phyloP scores from a whole-genome alignment of 306 rosid genomes.

The Vigna nakashimae region DNA sequence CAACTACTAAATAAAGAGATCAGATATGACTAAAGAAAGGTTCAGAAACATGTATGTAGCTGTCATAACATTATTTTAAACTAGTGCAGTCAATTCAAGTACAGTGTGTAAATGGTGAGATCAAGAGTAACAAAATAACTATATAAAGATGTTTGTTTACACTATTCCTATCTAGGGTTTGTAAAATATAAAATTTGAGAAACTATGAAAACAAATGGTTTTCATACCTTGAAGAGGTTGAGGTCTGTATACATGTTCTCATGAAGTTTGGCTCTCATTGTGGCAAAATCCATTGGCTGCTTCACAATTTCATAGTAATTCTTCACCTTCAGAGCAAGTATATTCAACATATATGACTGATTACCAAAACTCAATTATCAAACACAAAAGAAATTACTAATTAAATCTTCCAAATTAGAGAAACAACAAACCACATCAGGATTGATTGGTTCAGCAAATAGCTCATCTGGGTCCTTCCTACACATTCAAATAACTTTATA shows the following conservation, averaged over 20 bases:
- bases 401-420: not conserved
- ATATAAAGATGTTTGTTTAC: not conserved
- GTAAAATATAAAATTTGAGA: no score
- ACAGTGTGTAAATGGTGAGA: not conserved
- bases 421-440: constrained; percentile 29
- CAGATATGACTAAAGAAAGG: not conserved
- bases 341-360: not conserved
- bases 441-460: constrained; percentile 21
- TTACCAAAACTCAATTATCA: not conserved
- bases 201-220: not conserved
- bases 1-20: not conserved
- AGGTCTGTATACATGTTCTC: constrained; percentile 17
- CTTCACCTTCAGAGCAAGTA: not conserved
- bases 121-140: not conserved
- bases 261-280: constrained; percentile 39
- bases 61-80: not conserved
- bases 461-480: constrained; percentile 6
- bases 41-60: not conserved
- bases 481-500: not conserved
- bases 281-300: constrained; percentile 39
- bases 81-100: not conserved
- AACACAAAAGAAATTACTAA: not conserved
- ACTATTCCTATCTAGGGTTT: no score
- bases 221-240: constrained; percentile 31
- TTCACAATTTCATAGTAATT: not conserved